Percentiles rank a stretch among this genome's conserved stretches.
phyloP scores from a whole-genome alignment of 1,284 basidiomycete genomes.

The Sanghuangporus baumii region DNA sequence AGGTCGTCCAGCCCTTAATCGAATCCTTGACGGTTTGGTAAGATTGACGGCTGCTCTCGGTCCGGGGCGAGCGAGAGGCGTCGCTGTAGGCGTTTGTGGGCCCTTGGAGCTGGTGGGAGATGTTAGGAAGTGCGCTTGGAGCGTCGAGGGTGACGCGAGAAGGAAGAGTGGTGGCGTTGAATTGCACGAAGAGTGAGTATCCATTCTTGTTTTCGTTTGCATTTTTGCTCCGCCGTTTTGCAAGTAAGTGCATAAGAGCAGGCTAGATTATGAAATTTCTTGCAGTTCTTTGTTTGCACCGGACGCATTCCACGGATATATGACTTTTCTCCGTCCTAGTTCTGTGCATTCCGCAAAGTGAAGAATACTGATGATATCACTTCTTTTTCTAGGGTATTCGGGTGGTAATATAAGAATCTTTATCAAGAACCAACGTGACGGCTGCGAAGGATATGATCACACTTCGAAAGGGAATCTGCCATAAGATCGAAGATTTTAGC shows the following conservation, averaged over 20 bases:
- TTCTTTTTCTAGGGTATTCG: not conserved
- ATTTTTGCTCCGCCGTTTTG: not conserved
- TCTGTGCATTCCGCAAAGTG: not conserved
- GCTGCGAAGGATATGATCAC: not conserved
- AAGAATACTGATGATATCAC: not conserved
- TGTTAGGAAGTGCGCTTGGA: constrained; percentile 44
- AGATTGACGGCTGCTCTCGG: constrained; percentile 42
- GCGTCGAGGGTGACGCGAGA: constrained; percentile 44
- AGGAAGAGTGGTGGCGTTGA: constrained; percentile 65
- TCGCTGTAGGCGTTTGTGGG: constrained; percentile 65
- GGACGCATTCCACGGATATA: not conserved
- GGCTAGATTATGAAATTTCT: not conserved
- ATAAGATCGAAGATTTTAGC: not conserved
- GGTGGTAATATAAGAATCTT: not conserved
- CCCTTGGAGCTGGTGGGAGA: constrained; percentile 51
- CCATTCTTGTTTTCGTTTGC: not conserved
- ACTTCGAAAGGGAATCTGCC: not conserved
- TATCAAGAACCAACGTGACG: not conserved
- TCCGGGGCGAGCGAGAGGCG: constrained; percentile 47
- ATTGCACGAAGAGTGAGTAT: constrained; percentile 56
- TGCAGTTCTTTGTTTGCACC: not conserved
- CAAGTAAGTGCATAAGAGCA: not conserved
- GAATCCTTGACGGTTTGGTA: constrained; percentile 38
- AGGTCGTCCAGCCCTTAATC: constrained; percentile 44
- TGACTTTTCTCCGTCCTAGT: not conserved